Evolutionary conservation across 2,329 filamentous ascomycete genomes (phyloP), one percentile per base, ranked within the genome.

Genomic region (Cladobotryum protrusum): DNA sequence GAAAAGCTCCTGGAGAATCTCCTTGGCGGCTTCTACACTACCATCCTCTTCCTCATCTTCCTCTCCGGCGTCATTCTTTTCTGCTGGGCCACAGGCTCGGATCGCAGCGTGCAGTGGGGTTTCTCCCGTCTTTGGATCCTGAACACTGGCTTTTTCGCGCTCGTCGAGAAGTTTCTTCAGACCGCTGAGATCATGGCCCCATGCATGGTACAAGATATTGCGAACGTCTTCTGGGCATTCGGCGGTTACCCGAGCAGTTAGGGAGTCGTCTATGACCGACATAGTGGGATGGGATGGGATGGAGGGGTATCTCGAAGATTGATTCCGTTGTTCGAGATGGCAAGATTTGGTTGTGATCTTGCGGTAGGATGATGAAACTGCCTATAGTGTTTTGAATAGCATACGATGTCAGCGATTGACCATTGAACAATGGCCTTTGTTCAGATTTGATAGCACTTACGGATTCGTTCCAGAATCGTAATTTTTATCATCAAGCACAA

Each of bases 61-160:
- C 9, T 61, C 58, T 4, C 24, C 40, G 11, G 17, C 43, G 14
- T 37, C 29, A 11, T 44, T 29, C 14, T 33, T 34, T 18, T 20
- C 34, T 3, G 67, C 64, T 2, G 68, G 76, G 1, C 77, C 82
- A 61, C 84, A 88, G 3, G 85, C 78, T n/a, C 89, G 86, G 63
- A 97, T 88, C 36, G 90, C 89, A 18, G 91, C 87, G 69, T 97
- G 93, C 13, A 97, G 77, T 9, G 92, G 90, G 8, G 90, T 90
- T 67, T 86, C 89, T 53, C 89, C 88, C 1, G 91, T 96, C 53
- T 85, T 82, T 5, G 86, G 79, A 63, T 97, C 92, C 67, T 92
- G 89, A 4, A 86, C 82, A 65, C 86, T 90, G 73, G 88, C 72
- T 72, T 71, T 72, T 49, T 73, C 84, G 44, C 77, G 81, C 3